A percentile compares a stretch with the other conserved stretches of the same genome.
phyloP scores from a whole-genome alignment of 768 basidiomycete species.

The Suillus bovinus region DNA sequence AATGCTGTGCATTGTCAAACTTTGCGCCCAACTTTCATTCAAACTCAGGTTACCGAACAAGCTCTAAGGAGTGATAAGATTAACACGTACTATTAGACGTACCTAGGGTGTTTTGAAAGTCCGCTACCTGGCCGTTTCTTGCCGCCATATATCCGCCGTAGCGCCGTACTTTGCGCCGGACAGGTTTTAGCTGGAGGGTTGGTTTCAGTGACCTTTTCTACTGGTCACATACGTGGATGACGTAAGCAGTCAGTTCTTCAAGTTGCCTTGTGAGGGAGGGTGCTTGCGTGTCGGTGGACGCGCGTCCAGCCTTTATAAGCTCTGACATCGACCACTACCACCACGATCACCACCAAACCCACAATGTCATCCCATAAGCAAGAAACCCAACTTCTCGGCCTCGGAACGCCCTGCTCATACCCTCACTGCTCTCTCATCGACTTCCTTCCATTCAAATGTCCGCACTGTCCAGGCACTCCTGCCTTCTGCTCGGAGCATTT shows the following conservation, averaged over 20 bases:
- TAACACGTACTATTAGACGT: no score
- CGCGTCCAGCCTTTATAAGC: constrained; percentile 29
- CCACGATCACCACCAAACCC: constrained; percentile 5
- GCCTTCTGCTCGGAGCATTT: constrained; percentile 82
- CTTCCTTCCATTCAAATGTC: constrained; percentile 86
- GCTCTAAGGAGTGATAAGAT: no score
- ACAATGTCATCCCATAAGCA: constrained; percentile 37
- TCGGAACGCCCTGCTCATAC: constrained; percentile 75
- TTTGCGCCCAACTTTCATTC: no score
- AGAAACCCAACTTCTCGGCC: constrained; percentile 57
- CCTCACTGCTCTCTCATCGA: constrained; percentile 70
- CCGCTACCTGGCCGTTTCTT: no score
- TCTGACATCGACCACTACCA: neutral
- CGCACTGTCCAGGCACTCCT: constrained; percentile 56
- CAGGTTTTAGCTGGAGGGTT: no score
- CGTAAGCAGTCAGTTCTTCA: neutral
- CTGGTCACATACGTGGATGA: no score
- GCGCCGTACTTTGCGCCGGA: no score
- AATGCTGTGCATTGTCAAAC: no score
- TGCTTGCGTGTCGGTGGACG: constrained; percentile 25
- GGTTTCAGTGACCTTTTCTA: no score
- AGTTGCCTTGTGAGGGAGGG: neutral
- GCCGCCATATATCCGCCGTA: no score
- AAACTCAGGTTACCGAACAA: no score
- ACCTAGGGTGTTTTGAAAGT: no score